Conservation (phyloP, 108 stramenopile genomes). For the Schizochytrium sp. region DNA sequence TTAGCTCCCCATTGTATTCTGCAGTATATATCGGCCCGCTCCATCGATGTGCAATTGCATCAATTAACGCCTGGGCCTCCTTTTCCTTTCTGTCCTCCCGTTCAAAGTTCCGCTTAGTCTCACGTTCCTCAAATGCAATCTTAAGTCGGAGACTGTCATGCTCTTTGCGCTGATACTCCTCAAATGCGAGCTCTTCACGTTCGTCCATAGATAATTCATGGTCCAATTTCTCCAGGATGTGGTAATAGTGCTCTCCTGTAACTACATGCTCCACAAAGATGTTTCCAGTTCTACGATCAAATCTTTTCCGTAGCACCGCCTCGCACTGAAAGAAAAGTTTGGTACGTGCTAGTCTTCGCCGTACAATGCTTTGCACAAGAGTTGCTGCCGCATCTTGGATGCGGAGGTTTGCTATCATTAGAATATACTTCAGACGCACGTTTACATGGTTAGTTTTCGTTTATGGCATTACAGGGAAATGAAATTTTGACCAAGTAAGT, state of each 20-base stretch:
- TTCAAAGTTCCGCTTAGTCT: neutral
- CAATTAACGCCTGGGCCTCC: neutral
- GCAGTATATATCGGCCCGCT: neutral
- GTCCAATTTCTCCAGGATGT: neutral
- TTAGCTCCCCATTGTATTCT: neutral
- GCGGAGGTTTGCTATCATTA: slow-evolving; percentile 12
- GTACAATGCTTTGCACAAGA: neutral
- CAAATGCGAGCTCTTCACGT: neutral
- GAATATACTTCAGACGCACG: neutral
- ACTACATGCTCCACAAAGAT: neutral
- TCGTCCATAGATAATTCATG: slow-evolving; percentile 8
- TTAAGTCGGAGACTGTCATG: slow-evolving; percentile 16
- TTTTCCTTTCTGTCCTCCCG: neutral
- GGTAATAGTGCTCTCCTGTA: neutral
- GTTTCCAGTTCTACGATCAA: slow-evolving; percentile 10
- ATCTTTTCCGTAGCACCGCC: neutral
- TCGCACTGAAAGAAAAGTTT: neutral
- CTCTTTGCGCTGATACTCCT: neutral
- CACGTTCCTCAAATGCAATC: slow-evolving; percentile 11
- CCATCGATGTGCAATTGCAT: neutral
- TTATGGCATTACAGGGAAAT: neutral
- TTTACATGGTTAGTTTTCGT: neutral
- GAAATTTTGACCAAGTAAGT: neutral
- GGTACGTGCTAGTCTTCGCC: neutral
- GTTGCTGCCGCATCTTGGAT: slow-evolving; percentile 26